These are phyloP conservation scores for Saccharomycopsis javanensis DNA, from an alignment of 805 yeast species.

Conservation along the genomic window DNA sequence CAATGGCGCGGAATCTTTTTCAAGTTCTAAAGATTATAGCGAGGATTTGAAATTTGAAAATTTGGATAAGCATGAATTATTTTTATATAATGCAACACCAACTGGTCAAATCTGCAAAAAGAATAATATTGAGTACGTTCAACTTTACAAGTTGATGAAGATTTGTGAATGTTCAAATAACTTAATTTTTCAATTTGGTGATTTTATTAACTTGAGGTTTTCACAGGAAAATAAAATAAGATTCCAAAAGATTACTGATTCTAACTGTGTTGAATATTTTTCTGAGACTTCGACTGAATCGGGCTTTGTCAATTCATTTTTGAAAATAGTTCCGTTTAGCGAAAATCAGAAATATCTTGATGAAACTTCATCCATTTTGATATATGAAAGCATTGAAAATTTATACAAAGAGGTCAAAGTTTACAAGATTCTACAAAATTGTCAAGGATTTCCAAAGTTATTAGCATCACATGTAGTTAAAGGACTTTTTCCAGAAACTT, in stretches of 20 bases:
- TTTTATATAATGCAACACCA: constrained; percentile 14
- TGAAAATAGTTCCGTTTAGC: constrained; percentile 47
- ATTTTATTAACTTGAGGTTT: constrained; percentile 12
- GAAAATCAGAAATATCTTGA: constrained; percentile 24
- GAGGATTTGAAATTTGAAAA: constrained; percentile 1
- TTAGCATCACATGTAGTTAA: constrained; percentile 36
- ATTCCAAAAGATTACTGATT: constrained; percentile 7
- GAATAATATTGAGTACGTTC: constrained; percentile 11
- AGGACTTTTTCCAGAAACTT: constrained; percentile 34
- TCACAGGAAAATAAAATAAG: constrained; percentile 1
- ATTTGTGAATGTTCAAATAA: constrained; percentile 14
- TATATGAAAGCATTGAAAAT: not conserved
- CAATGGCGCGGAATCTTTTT: not conserved
- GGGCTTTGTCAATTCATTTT: constrained; percentile 24
- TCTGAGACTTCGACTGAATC: constrained; percentile 11
- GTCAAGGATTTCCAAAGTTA: constrained; percentile 38
- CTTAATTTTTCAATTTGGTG: constrained; percentile 16
- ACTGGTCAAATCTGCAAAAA: constrained; percentile 11
- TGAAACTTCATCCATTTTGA: not conserved
- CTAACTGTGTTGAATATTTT: constrained; percentile 10
- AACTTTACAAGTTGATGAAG: constrained; percentile 13
- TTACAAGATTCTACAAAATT: constrained; percentile 30
- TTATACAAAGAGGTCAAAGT: constrained; percentile 35
- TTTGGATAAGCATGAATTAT: not conserved
- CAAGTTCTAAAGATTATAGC: not conserved